A percentile compares a stretch with the other conserved stretches of the same genome.
Evolutionary conservation across 2,329 filamentous ascomycete genomes (phyloP).

Genomic region (Alternaria atra): DNA sequence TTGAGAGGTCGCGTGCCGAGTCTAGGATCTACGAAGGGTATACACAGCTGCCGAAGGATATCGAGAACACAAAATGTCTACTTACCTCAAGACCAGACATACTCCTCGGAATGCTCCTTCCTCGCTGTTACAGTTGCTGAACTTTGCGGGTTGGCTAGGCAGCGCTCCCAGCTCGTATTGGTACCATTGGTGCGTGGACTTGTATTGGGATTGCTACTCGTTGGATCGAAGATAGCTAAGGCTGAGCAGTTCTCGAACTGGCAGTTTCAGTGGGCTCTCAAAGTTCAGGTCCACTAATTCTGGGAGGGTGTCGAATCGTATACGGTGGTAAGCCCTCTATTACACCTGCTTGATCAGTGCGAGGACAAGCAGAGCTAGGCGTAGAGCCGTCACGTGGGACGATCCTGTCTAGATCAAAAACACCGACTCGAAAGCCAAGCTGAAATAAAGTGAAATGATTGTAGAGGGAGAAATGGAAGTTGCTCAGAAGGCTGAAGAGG

Average conservation of each 20-base stretch:
- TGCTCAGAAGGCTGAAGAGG: slow-evolving; percentile 6
- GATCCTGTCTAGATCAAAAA: slow-evolving; percentile 4
- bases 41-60: background rate
- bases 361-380: background rate
- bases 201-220: background rate
- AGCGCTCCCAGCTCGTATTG: slow-evolving; percentile 1
- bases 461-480: slow-evolving; percentile 17
- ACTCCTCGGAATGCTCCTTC: background rate
- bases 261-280: background rate
- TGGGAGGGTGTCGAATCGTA: background rate
- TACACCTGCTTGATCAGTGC: background rate
- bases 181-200: slow-evolving; percentile 6
- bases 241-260: background rate
- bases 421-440: background rate
- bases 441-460: background rate
- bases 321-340: background rate
- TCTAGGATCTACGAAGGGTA: background rate
- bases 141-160: background rate
- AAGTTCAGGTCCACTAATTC: background rate
- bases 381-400: slow-evolving; percentile 1
- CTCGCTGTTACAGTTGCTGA: background rate
- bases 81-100: slow-evolving; percentile 46
- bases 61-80: slow-evolving; percentile 4
- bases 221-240: background rate
- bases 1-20: background rate